Base-by-base conservation (phyloP, 2,329 filamentous ascomycete species). In the Calonectria pseudoturangicola region DNA sequence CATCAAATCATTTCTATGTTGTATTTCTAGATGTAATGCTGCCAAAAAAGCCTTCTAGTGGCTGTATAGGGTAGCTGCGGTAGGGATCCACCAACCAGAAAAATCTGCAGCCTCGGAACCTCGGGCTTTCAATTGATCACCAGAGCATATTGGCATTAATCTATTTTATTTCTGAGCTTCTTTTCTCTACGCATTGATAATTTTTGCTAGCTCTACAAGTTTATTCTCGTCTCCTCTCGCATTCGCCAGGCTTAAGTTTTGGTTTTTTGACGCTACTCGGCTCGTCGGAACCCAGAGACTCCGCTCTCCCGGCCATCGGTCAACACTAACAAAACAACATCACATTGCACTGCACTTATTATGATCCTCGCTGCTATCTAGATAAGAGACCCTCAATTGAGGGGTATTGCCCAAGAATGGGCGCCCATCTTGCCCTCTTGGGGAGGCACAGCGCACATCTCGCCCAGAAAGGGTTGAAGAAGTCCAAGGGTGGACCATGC, bases 401-500 rank as follows among this genome's bases (percentile, higher is more conserved):
- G 33, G 13, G 2, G 2, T 60, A 8, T 15, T 16, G 3, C 10
- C 54, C 8, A 27, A 28, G 15, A 60, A 28, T 4, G 2, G 2
- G 33, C 15, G 54, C 21, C 7, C 13, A 41, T 41, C 54, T 16
- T 41, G n/a, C 54, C 21, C 12, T 15, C 21, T 27, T 28, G 15
- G 21, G 36, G 36, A 41, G 15, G 15, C 54, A 12, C n/a, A 10
- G n/a, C 7, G 33, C 54, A 41, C 0, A 60, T 60, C 21, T 21
- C 21, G 21, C n/a, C 54, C 33, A 1, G 15, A 60, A 41, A 25
- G 9, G 54, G 54, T n/a, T 27, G 54, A 56, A n/a, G 12, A n/a
- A 21, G 21, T 13, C 21, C 54, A 43, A 41, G 54, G 54, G 33
- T 60, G 16, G 21, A 60, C 54, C 54, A 60, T 60, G 36, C 30